These are phyloP conservation scores for Aspergillus versicolor DNA, from an alignment of 2,329 filamentous ascomycete species.

Conservation along the genomic window DNA sequence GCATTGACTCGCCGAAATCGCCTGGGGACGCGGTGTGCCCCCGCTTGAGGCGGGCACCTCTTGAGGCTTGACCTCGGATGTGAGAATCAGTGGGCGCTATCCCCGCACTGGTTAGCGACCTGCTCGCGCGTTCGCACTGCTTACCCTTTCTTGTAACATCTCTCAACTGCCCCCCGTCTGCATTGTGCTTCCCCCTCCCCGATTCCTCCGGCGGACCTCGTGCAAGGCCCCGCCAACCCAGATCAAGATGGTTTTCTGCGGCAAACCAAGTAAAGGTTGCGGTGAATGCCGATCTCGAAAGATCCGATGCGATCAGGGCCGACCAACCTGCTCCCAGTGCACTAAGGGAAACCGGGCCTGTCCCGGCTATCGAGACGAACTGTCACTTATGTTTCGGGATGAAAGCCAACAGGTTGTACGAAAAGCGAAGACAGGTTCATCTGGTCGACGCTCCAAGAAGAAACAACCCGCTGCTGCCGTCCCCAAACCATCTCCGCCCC, in stretches of 20 bases:
- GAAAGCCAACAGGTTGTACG: conserved; percentile 63
- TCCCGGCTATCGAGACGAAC: conserved; percentile 63
- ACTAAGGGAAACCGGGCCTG: conserved; percentile 60
- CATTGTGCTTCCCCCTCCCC: background rate
- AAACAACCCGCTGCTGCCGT: background rate
- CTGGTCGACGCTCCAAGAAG: conserved; percentile 22
- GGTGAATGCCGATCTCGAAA: conserved; percentile 44
- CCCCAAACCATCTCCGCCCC: conserved; percentile 9
- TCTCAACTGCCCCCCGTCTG: background rate
- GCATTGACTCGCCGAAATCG: no score
- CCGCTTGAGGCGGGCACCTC: background rate
- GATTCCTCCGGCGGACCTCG: conserved; percentile 1
- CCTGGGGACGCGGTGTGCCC: no score
- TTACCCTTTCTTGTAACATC: conserved; percentile 16
- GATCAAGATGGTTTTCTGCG: conserved; percentile 41
- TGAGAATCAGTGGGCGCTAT: background rate
- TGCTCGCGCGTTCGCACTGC: conserved; percentile 12
- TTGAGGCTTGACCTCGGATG: background rate
- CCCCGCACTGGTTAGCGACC: conserved; percentile 1
- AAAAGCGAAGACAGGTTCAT: conserved; percentile 49
- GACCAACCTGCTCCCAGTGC: conserved; percentile 63
- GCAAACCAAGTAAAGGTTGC: conserved; percentile 47
- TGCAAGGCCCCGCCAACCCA: conserved; percentile 13
- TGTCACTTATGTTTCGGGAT: conserved; percentile 66
- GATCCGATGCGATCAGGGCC: conserved; percentile 58